Evolutionary conservation across 2,329 filamentous ascomycete species (phyloP).

Genomic region (Calonectria hawksworthii): DNA sequence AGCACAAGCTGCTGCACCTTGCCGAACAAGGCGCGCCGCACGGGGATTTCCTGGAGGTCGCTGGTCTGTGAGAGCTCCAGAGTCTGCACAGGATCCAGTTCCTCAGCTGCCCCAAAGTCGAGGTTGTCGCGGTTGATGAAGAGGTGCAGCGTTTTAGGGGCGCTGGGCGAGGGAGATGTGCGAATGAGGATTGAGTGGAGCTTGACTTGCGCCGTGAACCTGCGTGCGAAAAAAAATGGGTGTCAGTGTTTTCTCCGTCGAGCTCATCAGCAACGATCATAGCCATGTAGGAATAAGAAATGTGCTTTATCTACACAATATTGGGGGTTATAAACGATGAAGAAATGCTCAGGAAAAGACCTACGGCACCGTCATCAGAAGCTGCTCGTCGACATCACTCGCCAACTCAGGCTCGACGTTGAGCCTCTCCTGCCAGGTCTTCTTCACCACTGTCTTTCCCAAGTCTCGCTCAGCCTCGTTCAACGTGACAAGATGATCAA

Average conservation of each 20-base stretch:
- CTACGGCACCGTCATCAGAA: slow-evolving; percentile 93
- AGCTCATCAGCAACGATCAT: not conserved
- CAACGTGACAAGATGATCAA: slow-evolving; percentile 85
- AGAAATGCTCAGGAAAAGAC: slow-evolving; percentile 50
- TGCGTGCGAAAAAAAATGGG: slow-evolving; percentile 51
- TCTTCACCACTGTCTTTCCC: slow-evolving; percentile 84
- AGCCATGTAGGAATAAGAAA: not conserved
- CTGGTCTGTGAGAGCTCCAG: slow-evolving; percentile 83
- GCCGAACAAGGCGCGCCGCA: slow-evolving; percentile 91
- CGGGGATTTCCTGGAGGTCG: slow-evolving; percentile 88
- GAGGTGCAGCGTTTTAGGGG: slow-evolving; percentile 87
- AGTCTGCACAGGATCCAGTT: slow-evolving; percentile 79
- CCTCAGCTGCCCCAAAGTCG: slow-evolving; percentile 84
- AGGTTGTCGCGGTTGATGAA: slow-evolving; percentile 90
- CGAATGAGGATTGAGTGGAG: slow-evolving; percentile 91
- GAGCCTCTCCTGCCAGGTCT: slow-evolving; percentile 90
- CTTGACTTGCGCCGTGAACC: slow-evolving; percentile 94
- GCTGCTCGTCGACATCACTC: slow-evolving; percentile 91
- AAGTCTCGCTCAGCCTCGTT: slow-evolving; percentile 82
- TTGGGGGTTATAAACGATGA: not conserved
- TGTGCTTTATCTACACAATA: not conserved
- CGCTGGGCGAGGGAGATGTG: slow-evolving; percentile 77
- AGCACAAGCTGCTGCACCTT: slow-evolving; percentile 85
- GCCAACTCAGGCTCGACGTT: slow-evolving; percentile 79
- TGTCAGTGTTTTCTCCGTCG: not conserved